phyloP scores from a whole-genome alignment of 768 basidiomycete species.

The Boletus fagicola region DNA sequence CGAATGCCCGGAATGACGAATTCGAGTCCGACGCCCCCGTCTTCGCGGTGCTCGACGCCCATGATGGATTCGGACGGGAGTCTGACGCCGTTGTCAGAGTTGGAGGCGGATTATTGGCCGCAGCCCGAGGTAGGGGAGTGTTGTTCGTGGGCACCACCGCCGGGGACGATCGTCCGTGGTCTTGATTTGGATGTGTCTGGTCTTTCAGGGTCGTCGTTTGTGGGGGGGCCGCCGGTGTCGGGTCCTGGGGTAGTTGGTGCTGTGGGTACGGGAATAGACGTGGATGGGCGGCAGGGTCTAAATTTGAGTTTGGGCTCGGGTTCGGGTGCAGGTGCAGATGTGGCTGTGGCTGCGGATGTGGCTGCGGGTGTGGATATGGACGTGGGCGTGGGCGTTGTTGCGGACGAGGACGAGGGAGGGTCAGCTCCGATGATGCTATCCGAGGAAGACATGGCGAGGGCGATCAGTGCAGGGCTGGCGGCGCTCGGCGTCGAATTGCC shows the following conservation, averaged over 20 bases:
- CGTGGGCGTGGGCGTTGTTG: neutral
- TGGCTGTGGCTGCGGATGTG: neutral
- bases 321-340: neutral
- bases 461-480: slow-evolving; percentile 24
- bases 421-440: slow-evolving; percentile 15
- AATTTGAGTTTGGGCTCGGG: too few relatives aligned
- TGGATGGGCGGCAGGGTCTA: neutral
- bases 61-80: slow-evolving; percentile 12
- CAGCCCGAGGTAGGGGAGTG: slow-evolving; percentile 34
- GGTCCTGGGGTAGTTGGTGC: neutral
- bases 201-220: neutral
- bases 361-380: neutral
- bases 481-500: slow-evolving; percentile 6
- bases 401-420: neutral
- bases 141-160: slow-evolving; percentile 26
- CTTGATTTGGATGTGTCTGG: too few relatives aligned
- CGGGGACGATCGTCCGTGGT: neutral
- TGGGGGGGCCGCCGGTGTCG: neutral
- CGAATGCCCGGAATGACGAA: too few relatives aligned
- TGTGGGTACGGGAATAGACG: neutral
- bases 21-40: too few relatives aligned
- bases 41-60: slow-evolving; percentile 14
- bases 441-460: slow-evolving; percentile 21
- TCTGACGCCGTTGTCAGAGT: slow-evolving; percentile 9
- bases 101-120: slow-evolving; percentile 24